Base-by-base conservation (phyloP, 345 rosid genomes). In the Gynandropsis gynandra region DNA sequence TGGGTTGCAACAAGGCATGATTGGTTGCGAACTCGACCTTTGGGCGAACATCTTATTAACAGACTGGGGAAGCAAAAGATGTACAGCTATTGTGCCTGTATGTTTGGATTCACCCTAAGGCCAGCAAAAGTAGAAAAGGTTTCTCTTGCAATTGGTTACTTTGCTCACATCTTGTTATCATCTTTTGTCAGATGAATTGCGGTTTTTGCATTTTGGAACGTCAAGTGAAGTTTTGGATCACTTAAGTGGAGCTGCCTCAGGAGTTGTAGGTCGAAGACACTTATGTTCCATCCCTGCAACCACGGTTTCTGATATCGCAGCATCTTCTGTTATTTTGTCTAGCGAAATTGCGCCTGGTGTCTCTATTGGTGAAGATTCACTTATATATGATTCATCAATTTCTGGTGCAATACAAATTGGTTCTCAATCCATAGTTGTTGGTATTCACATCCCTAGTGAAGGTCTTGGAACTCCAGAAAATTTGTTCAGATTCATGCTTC, bases 171-270 rank as follows among this genome's bases (percentile, higher is more conserved):
- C 40, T 29, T 50, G 47, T 47, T 24, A 16, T 64, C 64, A 49
- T 66, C 50, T 59, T 51, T 32, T 49, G 75, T 69, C 89, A 87
- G 98, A 77, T 85, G 84, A 84, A 41, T 71, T 87, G 52, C 65
- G 72, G 43, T 90, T 90, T 75, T 70, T 87, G 66, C 98, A 92
- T 70, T 87, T 87, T 72, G 98, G 98, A 73, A 87, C 98, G 62
- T 92, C 98, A 49, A 83, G 89, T 58, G 98, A 92, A 70, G 86
- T 92, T 35, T 47, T 92, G 78, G 98, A 92, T 63, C 98, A 92
- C 75, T 79, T 92, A 50, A 77, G 83, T 57, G 84, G 81, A 38
- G 67, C 79, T 71, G 76, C 76, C 73, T 76, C 93, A 44, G 86
- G 85, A 56, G 76, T 87, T 49, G 81, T 87, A 14, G 96, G 95